Evolutionary conservation across 176 grass and related monocot genomes (phyloP).

Genomic region (Raddia guianensis): DNA sequence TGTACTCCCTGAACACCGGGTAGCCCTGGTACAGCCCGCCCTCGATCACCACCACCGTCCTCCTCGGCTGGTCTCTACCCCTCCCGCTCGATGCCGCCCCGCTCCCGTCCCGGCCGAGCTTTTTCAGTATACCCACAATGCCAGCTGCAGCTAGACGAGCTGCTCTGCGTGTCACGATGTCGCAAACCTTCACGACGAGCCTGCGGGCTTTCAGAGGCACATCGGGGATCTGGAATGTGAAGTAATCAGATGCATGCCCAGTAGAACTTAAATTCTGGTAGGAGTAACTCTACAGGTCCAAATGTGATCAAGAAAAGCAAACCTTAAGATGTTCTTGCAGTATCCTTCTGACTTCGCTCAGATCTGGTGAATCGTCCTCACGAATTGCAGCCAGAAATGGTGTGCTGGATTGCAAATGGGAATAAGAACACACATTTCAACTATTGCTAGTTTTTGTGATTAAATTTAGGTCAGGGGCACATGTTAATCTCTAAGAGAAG

Average conservation of each 20-base stretch:
- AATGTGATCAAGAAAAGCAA: background rate
- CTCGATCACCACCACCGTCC: slow-evolving; percentile 74
- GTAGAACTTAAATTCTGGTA: no score
- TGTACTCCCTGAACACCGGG: slow-evolving; percentile 74
- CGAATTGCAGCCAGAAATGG: slow-evolving; percentile 78
- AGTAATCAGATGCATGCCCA: background rate
- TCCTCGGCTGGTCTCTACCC: slow-evolving; percentile 39
- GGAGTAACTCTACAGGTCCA: background rate
- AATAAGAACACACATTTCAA: slow-evolving; percentile 8
- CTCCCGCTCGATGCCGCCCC: slow-evolving; percentile 46
- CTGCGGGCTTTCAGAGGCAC: slow-evolving; percentile 70
- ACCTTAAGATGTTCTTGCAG: slow-evolving; percentile 71
- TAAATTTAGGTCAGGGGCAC: background rate
- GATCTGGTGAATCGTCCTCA: slow-evolving; percentile 77
- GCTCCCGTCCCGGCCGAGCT: slow-evolving; percentile 79
- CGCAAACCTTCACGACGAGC: slow-evolving; percentile 69
- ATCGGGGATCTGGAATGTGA: slow-evolving; percentile 52
- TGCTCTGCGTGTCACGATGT: slow-evolving; percentile 71
- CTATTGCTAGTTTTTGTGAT: background rate
- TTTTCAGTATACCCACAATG: slow-evolving; percentile 80
- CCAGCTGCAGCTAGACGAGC: slow-evolving; percentile 79
- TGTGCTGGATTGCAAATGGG: slow-evolving; percentile 51
- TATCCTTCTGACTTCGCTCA: slow-evolving; percentile 78
- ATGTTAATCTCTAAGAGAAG: background rate
- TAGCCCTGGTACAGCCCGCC: slow-evolving; percentile 71